A percentile compares a stretch with the other conserved stretches of the same genome.
Conservation (phyloP, 441 rosid species). For the Euphorbia schlechtendalii region DNA sequence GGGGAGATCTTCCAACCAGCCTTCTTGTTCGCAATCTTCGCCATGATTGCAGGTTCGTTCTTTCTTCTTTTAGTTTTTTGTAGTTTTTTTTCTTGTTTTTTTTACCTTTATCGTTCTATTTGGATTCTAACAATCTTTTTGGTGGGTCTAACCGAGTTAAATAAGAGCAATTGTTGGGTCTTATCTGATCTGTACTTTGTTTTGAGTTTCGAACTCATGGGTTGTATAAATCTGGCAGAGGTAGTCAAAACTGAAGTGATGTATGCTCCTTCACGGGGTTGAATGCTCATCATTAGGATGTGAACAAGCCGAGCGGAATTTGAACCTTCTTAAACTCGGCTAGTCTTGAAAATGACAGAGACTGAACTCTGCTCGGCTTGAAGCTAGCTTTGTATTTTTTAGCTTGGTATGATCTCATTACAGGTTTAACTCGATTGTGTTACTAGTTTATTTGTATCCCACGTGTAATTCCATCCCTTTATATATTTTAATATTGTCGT, state of each 20-base stretch:
- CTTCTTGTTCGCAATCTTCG: conserved; percentile 86
- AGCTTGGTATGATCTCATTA: no score
- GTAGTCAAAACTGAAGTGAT: no score
- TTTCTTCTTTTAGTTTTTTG: not conserved
- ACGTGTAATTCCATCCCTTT: no score
- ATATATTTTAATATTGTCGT: no score
- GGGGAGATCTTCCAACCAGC: conserved; percentile 72
- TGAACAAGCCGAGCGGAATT: not conserved
- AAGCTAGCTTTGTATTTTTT: no score
- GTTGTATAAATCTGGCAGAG: not conserved
- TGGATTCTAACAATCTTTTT: not conserved
- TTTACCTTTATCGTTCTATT: not conserved
- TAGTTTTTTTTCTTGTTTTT: not conserved
- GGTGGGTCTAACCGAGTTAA: not conserved
- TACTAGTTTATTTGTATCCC: no score
- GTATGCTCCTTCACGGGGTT: not conserved
- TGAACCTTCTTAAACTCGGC: no score
- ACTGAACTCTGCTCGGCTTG: no score
- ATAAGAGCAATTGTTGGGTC: not conserved
- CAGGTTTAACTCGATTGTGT: no score
- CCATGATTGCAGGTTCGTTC: conserved; percentile 67
- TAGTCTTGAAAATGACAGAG: no score
- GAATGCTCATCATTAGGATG: not conserved
- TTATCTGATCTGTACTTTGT: not conserved
- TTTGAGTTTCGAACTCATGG: not conserved